phyloP scores from a whole-genome alignment of 768 basidiomycete species.

The Rickenella mellea region DNA sequence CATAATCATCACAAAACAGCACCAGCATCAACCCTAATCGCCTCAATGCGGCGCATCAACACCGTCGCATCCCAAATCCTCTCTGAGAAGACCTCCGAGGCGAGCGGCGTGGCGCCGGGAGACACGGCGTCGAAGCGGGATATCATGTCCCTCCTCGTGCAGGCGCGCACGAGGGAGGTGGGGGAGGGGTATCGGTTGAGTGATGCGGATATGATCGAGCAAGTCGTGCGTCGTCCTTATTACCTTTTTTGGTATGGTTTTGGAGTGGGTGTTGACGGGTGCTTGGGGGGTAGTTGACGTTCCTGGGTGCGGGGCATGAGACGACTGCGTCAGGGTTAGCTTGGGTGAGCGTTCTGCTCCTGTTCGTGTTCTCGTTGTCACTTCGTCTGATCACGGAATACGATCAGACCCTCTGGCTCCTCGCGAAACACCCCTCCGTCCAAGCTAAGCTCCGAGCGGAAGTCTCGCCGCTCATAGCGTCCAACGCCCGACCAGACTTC shows the following conservation, averaged over 20 bases:
- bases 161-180: slow-evolving; percentile 28
- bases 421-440: slow-evolving; percentile 38
- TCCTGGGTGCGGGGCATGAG: slow-evolving; percentile 34
- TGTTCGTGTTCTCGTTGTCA: slow-evolving; percentile 1
- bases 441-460: slow-evolving; percentile 47
- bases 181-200: slow-evolving; percentile 30
- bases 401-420: slow-evolving; percentile 38
- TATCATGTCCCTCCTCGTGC: slow-evolving; percentile 43
- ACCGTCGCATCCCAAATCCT: slow-evolving; percentile 30
- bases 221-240: slow-evolving; percentile 27
- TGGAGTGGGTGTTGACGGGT: not conserved
- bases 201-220: slow-evolving; percentile 40
- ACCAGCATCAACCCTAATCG: slow-evolving; percentile 18
- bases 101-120: slow-evolving; percentile 17
- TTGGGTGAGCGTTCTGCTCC: slow-evolving; percentile 27
- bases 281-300: slow-evolving; percentile 31
- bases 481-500: slow-evolving; percentile 7
- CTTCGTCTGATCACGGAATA: not conserved
- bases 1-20: no score
- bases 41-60: slow-evolving; percentile 33
- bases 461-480: slow-evolving; percentile 27
- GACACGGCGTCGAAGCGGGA: slow-evolving; percentile 36
- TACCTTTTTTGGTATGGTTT: not conserved
- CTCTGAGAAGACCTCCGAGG: slow-evolving; percentile 28
- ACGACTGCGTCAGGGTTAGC: slow-evolving; percentile 37